phyloP scores from a whole-genome alignment of 176 grass and related monocot species.

The Panicum miliaceum region DNA sequence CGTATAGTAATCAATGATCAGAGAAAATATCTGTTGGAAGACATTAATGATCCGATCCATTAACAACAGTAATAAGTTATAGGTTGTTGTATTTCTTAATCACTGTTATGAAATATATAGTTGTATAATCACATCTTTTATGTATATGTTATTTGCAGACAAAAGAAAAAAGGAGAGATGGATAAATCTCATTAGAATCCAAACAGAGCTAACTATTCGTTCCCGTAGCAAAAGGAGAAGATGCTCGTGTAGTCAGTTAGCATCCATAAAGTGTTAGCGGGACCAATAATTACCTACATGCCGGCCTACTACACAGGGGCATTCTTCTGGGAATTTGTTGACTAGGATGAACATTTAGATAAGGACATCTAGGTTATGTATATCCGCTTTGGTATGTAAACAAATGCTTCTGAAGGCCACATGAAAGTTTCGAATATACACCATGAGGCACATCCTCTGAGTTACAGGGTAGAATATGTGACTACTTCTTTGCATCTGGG shows the following conservation, averaged over 20 bases:
- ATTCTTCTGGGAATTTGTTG: not conserved
- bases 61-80: no score
- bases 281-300: not conserved
- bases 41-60: not conserved
- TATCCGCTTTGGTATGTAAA: not conserved
- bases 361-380: not conserved
- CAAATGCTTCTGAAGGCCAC: not conserved
- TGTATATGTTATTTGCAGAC: not conserved
- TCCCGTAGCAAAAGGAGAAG: no score
- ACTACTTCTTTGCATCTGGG: no score
- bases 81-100: not conserved
- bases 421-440: not conserved
- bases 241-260: not conserved
- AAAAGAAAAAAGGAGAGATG: not conserved
- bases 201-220: no score
- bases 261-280: not conserved
- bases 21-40: not conserved
- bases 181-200: not conserved
- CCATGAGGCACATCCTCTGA: not conserved
- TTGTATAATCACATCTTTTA: not conserved
- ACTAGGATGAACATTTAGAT: not conserved
- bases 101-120: not conserved
- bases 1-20: not conserved
- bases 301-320: not conserved
- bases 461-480: no score